Percentiles rank a stretch among this genome's conserved stretches.
phyloP scores from a whole-genome alignment of 371 early-diverging fungal species.

The Rhizomucor pusillus region DNA sequence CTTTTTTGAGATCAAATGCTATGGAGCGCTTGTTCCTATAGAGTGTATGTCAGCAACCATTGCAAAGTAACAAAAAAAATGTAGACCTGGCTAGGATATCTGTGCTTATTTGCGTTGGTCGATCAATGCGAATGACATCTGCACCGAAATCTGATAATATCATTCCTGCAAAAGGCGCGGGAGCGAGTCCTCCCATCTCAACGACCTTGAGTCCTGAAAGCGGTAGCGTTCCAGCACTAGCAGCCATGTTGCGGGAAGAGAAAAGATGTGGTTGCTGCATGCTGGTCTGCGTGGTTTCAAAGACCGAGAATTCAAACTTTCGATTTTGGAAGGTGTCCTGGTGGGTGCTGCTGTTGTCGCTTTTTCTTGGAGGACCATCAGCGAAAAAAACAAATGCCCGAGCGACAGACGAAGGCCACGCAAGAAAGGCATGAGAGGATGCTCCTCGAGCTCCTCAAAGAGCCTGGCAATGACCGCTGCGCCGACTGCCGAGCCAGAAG shows the following conservation, averaged over 20 bases:
- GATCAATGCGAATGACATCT: slow-evolving; percentile 70
- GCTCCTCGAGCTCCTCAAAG: slow-evolving; percentile 66
- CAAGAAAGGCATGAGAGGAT: slow-evolving; percentile 58
- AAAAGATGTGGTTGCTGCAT: too few relatives aligned
- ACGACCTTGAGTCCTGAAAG: slow-evolving; percentile 59
- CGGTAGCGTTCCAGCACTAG: slow-evolving; percentile 24
- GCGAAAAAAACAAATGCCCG: too few relatives aligned
- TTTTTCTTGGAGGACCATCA: too few relatives aligned
- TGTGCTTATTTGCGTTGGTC: slow-evolving; percentile 30
- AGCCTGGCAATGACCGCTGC: slow-evolving; percentile 76
- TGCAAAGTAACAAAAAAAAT: background rate
- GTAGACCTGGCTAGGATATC: slow-evolving; percentile 56
- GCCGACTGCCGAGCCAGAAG: slow-evolving; percentile 81
- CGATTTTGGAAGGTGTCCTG: too few relatives aligned
- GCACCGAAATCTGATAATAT: slow-evolving; percentile 77
- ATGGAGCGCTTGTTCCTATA: slow-evolving; percentile 68
- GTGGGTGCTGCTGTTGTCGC: too few relatives aligned
- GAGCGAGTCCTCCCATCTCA: slow-evolving; percentile 77
- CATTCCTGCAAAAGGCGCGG: slow-evolving; percentile 73
- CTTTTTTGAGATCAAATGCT: slow-evolving; percentile 61
- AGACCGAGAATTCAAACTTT: too few relatives aligned
- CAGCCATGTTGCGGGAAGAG: too few relatives aligned
- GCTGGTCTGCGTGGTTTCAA: too few relatives aligned
- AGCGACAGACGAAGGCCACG: slow-evolving; percentile 40
- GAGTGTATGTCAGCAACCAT: background rate